Evolutionary conservation across 2,329 filamentous ascomycete species (phyloP).

Genomic region (Pseudogymnoascus sp.): DNA sequence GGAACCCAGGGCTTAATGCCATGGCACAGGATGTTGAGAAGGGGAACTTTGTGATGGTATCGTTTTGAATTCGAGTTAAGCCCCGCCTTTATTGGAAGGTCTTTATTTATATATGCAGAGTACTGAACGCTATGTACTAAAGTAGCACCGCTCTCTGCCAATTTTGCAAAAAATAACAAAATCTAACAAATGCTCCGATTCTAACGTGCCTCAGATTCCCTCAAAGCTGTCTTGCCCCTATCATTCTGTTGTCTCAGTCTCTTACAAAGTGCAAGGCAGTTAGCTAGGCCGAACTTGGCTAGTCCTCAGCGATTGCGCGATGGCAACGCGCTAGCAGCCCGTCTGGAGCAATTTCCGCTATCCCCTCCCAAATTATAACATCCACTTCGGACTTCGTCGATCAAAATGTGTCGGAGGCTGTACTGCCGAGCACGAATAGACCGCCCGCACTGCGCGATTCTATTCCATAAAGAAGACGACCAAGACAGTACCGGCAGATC

Average conservation of each 20-base stretch:
- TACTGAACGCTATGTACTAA: not conserved
- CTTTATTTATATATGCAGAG: not conserved
- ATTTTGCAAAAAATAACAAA: not conserved
- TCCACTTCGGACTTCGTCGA: not conserved
- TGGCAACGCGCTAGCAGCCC: not conserved
- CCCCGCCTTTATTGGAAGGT: not conserved
- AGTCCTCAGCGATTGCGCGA: not conserved
- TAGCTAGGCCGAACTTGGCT: too few species aligned
- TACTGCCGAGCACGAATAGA: not conserved
- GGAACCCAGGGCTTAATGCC: conserved; percentile 26
- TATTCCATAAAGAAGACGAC: too few species aligned
- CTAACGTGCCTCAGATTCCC: not conserved
- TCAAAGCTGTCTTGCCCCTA: not conserved
- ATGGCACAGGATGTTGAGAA: not conserved
- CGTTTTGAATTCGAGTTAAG: not conserved
- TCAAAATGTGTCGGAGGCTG: not conserved
- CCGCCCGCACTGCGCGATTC: too few species aligned
- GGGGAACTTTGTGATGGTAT: not conserved
- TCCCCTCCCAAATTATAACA: not conserved
- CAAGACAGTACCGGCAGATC: not conserved
- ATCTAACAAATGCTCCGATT: not conserved
- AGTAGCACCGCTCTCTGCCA: not conserved
- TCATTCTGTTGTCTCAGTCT: too few species aligned
- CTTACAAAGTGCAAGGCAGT: too few species aligned
- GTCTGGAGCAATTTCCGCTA: not conserved